A percentile compares a stretch with the other conserved stretches of the same genome.
These are phyloP conservation scores for Musa itinerans DNA, from an alignment of 176 grass and related monocot genomes.

Conservation along the genomic window DNA sequence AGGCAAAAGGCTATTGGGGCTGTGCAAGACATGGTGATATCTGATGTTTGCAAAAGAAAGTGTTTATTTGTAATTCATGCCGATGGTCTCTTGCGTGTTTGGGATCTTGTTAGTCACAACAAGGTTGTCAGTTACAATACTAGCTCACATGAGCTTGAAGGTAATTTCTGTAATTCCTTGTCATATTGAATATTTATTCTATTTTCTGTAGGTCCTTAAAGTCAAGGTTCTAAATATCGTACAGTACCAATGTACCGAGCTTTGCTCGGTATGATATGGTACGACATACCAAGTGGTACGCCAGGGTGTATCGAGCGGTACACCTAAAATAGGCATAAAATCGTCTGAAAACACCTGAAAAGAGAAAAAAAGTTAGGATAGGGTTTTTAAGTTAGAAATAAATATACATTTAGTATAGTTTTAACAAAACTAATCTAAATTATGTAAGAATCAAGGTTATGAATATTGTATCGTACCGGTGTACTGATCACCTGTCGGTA, in stretches of 20 bases:
- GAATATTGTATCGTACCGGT: no score
- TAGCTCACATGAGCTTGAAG: constrained; percentile 45
- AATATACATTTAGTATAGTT: no score
- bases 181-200: constrained; percentile 2
- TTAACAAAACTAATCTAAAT: no score
- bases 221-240: not conserved
- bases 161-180: constrained; percentile 37
- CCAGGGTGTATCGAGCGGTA: no score
- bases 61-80: constrained; percentile 74
- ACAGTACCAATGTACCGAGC: no score
- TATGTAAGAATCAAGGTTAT: no score
- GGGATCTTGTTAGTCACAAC: constrained; percentile 61
- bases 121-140: constrained; percentile 61
- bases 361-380: no score
- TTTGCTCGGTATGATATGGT: not conserved
- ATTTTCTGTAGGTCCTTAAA: not conserved
- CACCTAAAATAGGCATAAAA: no score
- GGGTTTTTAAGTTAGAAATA: no score
- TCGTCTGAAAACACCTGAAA: no score
- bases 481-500: no score
- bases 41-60: constrained; percentile 54
- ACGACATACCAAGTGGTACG: no score
- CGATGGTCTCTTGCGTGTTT: constrained; percentile 71
- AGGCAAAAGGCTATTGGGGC: constrained; percentile 64
- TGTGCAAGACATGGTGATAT: constrained; percentile 76